These are phyloP conservation scores for Phytomonas serpens DNA, from an alignment of 208 protist species.

Conservation along the genomic window DNA sequence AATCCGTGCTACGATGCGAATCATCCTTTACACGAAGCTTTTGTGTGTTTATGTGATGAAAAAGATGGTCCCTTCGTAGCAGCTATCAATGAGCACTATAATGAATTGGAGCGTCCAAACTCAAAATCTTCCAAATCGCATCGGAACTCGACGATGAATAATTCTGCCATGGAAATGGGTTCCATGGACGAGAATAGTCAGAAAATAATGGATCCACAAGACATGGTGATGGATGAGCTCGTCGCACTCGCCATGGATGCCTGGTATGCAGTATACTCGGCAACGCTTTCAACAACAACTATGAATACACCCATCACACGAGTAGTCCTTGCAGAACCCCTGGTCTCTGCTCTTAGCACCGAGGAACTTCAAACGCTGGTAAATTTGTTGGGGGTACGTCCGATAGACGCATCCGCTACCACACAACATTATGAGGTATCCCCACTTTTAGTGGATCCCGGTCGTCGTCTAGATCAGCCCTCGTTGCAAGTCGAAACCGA, in stretches of 20 bases:
- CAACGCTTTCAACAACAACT: conserved; percentile 50
- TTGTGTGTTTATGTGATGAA: conserved; percentile 23
- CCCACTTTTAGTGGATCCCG: conserved; percentile 34
- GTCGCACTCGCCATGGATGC: conserved; percentile 71
- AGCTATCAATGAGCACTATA: background rate
- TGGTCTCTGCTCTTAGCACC: conserved; percentile 31
- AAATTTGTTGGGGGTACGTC: conserved; percentile 44
- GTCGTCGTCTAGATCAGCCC: conserved; percentile 60
- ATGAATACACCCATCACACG: conserved; percentile 42
- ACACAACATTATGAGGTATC: conserved; percentile 28
- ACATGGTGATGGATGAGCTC: conserved; percentile 52
- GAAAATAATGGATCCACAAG: conserved; percentile 5
- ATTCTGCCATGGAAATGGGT: background rate
- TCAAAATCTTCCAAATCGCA: background rate
- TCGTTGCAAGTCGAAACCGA: conserved; percentile 63
- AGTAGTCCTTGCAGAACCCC: conserved; percentile 55
- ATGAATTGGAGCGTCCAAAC: background rate
- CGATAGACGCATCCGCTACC: conserved; percentile 1
- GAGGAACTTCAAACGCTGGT: conserved; percentile 52
- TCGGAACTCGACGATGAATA: background rate
- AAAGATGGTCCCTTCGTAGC: background rate
- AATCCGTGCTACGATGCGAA: conserved; percentile 11
- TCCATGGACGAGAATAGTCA: background rate
- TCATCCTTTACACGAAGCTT: conserved; percentile 58
- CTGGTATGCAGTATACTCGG: conserved; percentile 81